phyloP scores from a whole-genome alignment of 768 basidiomycete genomes.

The Tylopilus plumbeoviolaceoides region DNA sequence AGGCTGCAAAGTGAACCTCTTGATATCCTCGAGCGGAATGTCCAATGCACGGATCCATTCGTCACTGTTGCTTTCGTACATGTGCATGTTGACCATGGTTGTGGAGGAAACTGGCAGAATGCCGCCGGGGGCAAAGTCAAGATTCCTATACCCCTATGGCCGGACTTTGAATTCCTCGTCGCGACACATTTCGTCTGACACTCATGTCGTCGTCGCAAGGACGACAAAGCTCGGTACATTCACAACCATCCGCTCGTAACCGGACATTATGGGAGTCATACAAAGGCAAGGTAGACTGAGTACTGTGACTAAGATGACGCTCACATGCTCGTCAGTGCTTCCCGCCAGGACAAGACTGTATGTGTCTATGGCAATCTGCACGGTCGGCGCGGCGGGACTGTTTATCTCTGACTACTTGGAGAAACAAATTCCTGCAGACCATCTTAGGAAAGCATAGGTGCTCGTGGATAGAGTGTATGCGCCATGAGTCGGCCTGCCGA shows the following conservation, averaged over 20 bases:
- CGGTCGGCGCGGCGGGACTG: constrained; percentile 45
- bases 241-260: constrained; percentile 8
- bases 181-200: too few relatives aligned
- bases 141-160: too few relatives aligned
- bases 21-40: too few relatives aligned
- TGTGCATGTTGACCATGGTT: too few relatives aligned
- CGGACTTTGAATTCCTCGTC: not conserved
- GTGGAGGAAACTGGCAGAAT: too few relatives aligned
- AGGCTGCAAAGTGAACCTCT: too few relatives aligned
- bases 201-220: not conserved
- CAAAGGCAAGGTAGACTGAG: constrained; percentile 30
- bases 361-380: constrained; percentile 46
- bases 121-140: too few relatives aligned
- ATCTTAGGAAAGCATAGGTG: not conserved
- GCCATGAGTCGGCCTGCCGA: constrained; percentile 14
- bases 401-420: constrained; percentile 51
- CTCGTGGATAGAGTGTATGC: constrained; percentile 2
- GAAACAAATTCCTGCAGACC: constrained; percentile 30
- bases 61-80: too few relatives aligned
- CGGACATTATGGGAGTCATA: constrained; percentile 42
- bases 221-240: constrained; percentile 1
- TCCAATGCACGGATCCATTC: too few relatives aligned
- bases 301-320: constrained; percentile 7
- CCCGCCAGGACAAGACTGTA: constrained; percentile 50
- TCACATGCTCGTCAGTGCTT: constrained; percentile 37